These are phyloP conservation scores for Leccinum fibrillosum DNA, from an alignment of 768 basidiomycete species.

Conservation along the genomic window DNA sequence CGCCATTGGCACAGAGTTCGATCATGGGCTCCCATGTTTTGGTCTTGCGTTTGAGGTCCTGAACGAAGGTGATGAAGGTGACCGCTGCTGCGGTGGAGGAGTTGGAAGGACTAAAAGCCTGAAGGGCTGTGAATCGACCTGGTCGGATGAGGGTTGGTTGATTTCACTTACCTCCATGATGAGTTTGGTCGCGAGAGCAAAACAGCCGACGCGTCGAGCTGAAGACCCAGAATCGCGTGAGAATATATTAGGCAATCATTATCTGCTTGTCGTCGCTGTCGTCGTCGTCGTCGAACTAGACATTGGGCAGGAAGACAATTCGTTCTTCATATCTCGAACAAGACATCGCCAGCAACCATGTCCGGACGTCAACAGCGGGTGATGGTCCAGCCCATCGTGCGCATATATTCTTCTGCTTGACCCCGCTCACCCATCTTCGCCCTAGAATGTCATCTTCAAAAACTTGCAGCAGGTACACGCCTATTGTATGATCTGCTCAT, in stretches of 20 bases:
- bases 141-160: too few species aligned
- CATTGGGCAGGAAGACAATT: too few species aligned
- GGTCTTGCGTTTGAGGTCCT: constrained; percentile 96
- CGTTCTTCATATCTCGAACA: background rate
- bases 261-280: background rate
- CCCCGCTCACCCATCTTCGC: constrained; percentile 2
- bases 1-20: constrained; percentile 89
- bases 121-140: constrained; percentile 4
- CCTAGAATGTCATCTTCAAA: constrained; percentile 96
- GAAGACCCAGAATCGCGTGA: constrained; percentile 13
- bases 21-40: constrained; percentile 97
- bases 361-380: constrained; percentile 91
- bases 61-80: constrained; percentile 98
- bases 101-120: constrained; percentile 73
- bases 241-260: constrained; percentile 22
- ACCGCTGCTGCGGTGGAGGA: constrained; percentile 98
- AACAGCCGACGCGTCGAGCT: constrained; percentile 17
- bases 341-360: constrained; percentile 51
- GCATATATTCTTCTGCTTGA: constrained; percentile 53
- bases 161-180: constrained; percentile 27
- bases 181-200: constrained; percentile 17
- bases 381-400: constrained; percentile 99
- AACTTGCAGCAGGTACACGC: constrained; percentile 79
- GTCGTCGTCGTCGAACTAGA: constrained; percentile 1
- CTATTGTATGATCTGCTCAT: constrained; percentile 3